Evolutionary conservation across 2,329 filamentous ascomycete species (phyloP).

Genomic region (Neoscytalidium dimidiatum): DNA sequence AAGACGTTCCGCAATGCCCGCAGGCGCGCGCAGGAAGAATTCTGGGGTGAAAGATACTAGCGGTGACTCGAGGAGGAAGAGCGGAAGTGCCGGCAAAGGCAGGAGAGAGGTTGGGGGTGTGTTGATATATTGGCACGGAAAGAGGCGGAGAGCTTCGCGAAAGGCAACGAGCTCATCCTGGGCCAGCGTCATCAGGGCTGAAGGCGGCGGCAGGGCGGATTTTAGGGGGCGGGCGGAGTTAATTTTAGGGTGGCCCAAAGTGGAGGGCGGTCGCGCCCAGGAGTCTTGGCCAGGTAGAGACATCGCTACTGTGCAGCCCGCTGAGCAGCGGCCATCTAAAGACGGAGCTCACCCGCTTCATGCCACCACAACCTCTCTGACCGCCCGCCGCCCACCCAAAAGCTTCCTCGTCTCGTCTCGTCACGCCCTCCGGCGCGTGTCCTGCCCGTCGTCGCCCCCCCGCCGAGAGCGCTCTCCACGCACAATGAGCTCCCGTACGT

Average conservation of each 20-base stretch:
- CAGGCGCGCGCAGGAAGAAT: neutral
- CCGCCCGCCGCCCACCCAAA: slow-evolving; percentile 3
- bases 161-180: slow-evolving; percentile 11
- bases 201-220: neutral
- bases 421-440: slow-evolving; percentile 10
- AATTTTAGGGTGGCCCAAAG: slow-evolving; percentile 3
- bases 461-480: slow-evolving; percentile 49
- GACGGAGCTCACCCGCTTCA: slow-evolving; percentile 8
- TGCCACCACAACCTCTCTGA: neutral
- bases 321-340: neutral
- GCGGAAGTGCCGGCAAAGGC: neutral
- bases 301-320: neutral
- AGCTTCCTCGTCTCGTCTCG: neutral
- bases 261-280: slow-evolving; percentile 13
- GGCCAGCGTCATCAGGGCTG: slow-evolving; percentile 14
- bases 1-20: slow-evolving; percentile 4
- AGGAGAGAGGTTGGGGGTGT: neutral
- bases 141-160: slow-evolving; percentile 11
- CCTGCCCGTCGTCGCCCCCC: neutral
- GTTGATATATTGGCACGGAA: neutral
- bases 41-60: neutral
- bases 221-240: slow-evolving; percentile 3
- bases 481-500: slow-evolving; percentile 60
- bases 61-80: neutral
- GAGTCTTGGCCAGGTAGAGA: slow-evolving; percentile 4